Evolutionary conservation across 2,329 filamentous ascomycete genomes (phyloP), one percentile per base, ranked within the genome.

Genomic region (Exophiala phaeomuriformis): DNA sequence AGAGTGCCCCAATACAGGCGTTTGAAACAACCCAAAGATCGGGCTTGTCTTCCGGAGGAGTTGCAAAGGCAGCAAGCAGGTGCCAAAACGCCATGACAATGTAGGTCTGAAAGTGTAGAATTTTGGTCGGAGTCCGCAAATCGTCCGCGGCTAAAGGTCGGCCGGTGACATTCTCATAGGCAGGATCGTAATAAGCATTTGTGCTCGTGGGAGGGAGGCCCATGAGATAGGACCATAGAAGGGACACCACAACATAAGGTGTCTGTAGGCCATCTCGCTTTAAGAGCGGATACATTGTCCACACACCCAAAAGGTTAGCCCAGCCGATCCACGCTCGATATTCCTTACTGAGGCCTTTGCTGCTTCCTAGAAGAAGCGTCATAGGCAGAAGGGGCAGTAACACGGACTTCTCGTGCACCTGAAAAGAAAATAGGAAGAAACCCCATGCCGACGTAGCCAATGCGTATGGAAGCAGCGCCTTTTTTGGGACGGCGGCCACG

Each of bases 351-450:
- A 98, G 72, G 0, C 91, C 91, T 46, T 87, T 81, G 58, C 84
- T 81, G 10, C 86, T 84, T 10, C 87, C 86, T 37, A 98, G 77
- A 3, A 97, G 77, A 4, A 96, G 72, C 0, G 90, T 97, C 87
- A 94, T 95, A 0, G 93, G 93, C 67, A 97, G 81, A 44, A 98
- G 75, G 1, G 93, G 94, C 2, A 98, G 79, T 3, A 98, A 76
- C 0, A 95, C 89, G 61, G 90, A 96, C 78, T 98, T 98, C 73
- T 98, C 93, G 65, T 98, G 93, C 0, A 98, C 94, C 67, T 98
- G 93, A 68, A 95, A 98, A 64, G 89, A 94, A 73, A 94, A 97
- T 10, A 98, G 76, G 69, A 97, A 98, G 75, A 98, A 98, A 0
- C 86, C 91, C 93, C 93, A 98, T 1, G 90, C 87, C 0, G 88